Evolutionary conservation across 2,329 filamentous ascomycete species (phyloP), one percentile per base, ranked within the genome.

Genomic region (Drechslerella coelobrocha): DNA sequence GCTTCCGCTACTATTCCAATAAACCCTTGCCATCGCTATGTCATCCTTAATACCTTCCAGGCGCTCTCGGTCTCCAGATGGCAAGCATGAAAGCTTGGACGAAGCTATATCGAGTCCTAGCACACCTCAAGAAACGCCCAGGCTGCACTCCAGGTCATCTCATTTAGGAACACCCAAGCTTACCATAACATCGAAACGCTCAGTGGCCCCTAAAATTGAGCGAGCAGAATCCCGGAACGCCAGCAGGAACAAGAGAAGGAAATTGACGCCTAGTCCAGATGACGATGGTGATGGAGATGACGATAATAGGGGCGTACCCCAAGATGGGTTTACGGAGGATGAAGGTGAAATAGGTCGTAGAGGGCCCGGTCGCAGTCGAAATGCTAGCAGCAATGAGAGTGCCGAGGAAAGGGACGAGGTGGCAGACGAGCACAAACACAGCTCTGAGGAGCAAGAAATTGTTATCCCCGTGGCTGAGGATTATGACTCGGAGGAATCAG

Each of bases 401-500:
- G 37, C 56, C 7, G 26, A 3, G 12, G 52, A 59, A 24, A 34
- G 55, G 7, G 43, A 68, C 14, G 50, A 61, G 4, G 12, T 10
- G 1, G 29, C 7, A 19, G 39, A 55, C 9, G 51, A 51, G 14
- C 29, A 53, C 5, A 37, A 41, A 6, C 14, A 26, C 21, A 41
- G 41, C 6, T 23, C 39, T 21, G 51, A 21, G 2, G 17, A 52
- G 10, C 50, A 24, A 41, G 61, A 72, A 48, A 54, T 65, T 2
- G 19, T 63, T 19, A 72, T 72, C n/a, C 68, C 61, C n/a, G 68
- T 63, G 51, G 60, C 68, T 47, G 72, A 69, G 21, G 45, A 73
- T 7, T 62, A 69, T 41, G 72, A 72, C n/a, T 62, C 59, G 5
- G 61, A 72, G 7, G 71, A 74, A 23, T 61, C 56, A 10, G 59